A percentile compares a stretch with the other conserved stretches of the same genome.
These are phyloP conservation scores for Pseudozyma hubeiensis DNA, from an alignment of 1,284 basidiomycete species.

Conservation along the genomic window DNA sequence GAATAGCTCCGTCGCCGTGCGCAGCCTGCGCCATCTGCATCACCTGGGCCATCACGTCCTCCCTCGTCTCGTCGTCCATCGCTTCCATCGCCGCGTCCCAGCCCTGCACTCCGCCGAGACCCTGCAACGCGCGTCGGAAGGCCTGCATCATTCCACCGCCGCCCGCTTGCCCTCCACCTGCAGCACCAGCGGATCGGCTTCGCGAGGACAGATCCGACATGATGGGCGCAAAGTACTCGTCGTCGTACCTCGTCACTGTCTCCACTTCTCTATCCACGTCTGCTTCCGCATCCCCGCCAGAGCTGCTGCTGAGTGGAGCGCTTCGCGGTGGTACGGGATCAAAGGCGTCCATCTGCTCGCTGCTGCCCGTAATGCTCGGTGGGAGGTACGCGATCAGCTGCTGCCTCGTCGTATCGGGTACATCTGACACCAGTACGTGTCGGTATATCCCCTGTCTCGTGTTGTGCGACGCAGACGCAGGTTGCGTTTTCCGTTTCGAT, in stretches of 20 bases:
- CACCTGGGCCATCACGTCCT: constrained; percentile 56
- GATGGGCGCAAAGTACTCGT: constrained; percentile 59
- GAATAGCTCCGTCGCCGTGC: constrained; percentile 20
- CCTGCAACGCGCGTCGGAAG: constrained; percentile 38
- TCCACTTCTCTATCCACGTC: constrained; percentile 15
- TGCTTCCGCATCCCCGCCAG: not conserved
- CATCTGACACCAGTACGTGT: constrained; percentile 65
- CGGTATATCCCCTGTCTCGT: constrained; percentile 59
- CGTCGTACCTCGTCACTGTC: constrained; percentile 55
- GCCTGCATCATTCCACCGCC: constrained; percentile 35
- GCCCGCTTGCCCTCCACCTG: not conserved
- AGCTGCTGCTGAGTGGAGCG: not conserved
- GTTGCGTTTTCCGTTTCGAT: constrained; percentile 4
- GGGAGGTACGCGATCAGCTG: constrained; percentile 61
- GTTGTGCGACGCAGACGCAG: constrained; percentile 29
- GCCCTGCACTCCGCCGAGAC: constrained; percentile 28
- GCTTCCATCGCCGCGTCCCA: constrained; percentile 54
- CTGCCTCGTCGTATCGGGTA: constrained; percentile 62
- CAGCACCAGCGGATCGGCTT: constrained; percentile 1
- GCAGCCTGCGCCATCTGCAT: constrained; percentile 40
- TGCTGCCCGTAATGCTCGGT: constrained; percentile 46
- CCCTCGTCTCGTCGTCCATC: constrained; percentile 60
- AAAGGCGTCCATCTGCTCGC: constrained; percentile 57
- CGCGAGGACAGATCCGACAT: constrained; percentile 3
- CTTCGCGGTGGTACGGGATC: constrained; percentile 64